Evolutionary conservation across 2,329 filamentous ascomycete genomes (phyloP), one percentile per base, ranked within the genome.

Genomic region (Pseudogymnoascus sp.): DNA sequence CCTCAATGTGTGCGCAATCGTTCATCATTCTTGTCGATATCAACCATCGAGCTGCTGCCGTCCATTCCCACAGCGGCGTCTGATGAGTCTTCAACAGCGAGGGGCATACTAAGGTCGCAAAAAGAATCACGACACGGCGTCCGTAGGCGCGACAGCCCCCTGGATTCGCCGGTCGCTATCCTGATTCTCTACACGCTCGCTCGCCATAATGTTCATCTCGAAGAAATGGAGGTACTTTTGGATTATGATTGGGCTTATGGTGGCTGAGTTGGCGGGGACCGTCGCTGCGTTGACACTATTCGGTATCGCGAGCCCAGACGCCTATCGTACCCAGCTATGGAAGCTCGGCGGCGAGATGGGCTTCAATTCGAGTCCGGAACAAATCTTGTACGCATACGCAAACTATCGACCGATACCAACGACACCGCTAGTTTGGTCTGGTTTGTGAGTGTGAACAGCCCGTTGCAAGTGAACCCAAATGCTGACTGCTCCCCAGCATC

Each of bases 321-420:
- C 86, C 62, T 92, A 87, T 74, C 84, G 89, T 56, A 86, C 85
- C 7, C 83, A 81, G 67, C 77, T 92, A 69, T 93, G 90, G 90
- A 78, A 81, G 71, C 84, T 91, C 69, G 90, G 90, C 66, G 84
- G 79, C 65, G 80, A 87, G 62, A 79, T 89, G 72, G 83, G 84
- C 65, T 89, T 89, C 79, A 92, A 92, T 75, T 91, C 88, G 65
- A 85, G 85, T 68, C 89, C 90, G 12, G 81, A 77, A 65, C 82
- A 87, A 70, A 78, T 90, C 16, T 75, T 91, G 35, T 92, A 90
- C 74, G 86, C 87, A 35, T 87, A 88, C 70, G 88, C 88, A 61
- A 92, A 92, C 71, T 82, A 90, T 72, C 75, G 79, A 62, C 80
- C 85, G 0, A 76, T 86, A 12, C 84, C 85, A 0, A 78, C 78